A percentile compares a stretch with the other conserved stretches of the same genome.
Evolutionary conservation across 2,329 filamentous ascomycete species (phyloP).

Genomic region (Myriosclerotinia scirpicola): DNA sequence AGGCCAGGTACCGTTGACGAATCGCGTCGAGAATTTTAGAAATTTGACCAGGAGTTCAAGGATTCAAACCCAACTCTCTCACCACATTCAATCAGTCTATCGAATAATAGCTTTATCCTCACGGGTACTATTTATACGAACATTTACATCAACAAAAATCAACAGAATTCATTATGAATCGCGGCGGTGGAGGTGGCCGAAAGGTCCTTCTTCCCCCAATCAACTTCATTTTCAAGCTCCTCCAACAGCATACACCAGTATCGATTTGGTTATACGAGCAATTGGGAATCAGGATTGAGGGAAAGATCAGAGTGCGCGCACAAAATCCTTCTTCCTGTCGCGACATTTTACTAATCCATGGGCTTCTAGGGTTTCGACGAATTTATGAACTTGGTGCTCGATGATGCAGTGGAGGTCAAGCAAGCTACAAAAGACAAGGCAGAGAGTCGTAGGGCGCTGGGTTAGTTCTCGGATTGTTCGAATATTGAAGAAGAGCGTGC

Average conservation of each 20-base stretch:
- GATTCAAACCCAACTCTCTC: slow-evolving; percentile 19
- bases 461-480: slow-evolving; percentile 54
- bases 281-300: slow-evolving; percentile 88
- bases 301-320: slow-evolving; percentile 82
- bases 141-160: slow-evolving; percentile 8
- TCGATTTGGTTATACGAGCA: slow-evolving; percentile 98
- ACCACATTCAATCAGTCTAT: not conserved
- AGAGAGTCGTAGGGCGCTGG: slow-evolving; percentile 75
- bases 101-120: not conserved
- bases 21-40: slow-evolving; percentile 18
- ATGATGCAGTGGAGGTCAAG: slow-evolving; percentile 92
- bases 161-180: slow-evolving; percentile 37
- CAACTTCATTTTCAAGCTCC: slow-evolving; percentile 92
- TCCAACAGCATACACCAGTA: slow-evolving; percentile 74
- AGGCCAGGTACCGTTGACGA: slow-evolving; percentile 1
- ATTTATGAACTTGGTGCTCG: slow-evolving; percentile 98
- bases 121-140: not conserved
- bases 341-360: slow-evolving; percentile 29
- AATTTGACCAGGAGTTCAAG: slow-evolving; percentile 15
- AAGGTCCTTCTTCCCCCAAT: slow-evolving; percentile 74
- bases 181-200: slow-evolving; percentile 47
- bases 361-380: slow-evolving; percentile 83
- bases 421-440: slow-evolving; percentile 78
- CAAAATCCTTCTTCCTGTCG: not conserved
- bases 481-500: not conserved